phyloP scores from a whole-genome alignment of 257 asterid species.

The Nicotiana tomentosiformis region DNA sequence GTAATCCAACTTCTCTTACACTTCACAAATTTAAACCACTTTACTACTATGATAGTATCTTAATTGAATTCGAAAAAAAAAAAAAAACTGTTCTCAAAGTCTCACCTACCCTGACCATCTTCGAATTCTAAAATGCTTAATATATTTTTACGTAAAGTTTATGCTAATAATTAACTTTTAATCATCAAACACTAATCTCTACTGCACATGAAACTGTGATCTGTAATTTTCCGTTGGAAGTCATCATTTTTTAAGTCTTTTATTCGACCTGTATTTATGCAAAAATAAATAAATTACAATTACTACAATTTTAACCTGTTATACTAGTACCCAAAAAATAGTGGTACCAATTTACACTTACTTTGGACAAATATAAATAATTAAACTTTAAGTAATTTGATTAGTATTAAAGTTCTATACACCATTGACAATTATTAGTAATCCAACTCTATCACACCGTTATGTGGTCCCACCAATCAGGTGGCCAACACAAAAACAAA shows the following conservation, averaged over 20 bases:
- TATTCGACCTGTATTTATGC: background rate
- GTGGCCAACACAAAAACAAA: background rate
- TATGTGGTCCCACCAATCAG: slow-evolving; percentile 1
- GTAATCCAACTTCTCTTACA: too few species aligned
- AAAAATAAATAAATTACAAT: too few species aligned
- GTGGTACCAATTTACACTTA: background rate
- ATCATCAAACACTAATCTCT: background rate
- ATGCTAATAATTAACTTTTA: background rate
- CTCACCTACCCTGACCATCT: background rate
- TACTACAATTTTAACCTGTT: background rate
- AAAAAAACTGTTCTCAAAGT: background rate
- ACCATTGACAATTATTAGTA: background rate
- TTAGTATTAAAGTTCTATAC: background rate
- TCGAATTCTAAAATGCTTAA: background rate
- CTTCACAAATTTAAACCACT: too few species aligned
- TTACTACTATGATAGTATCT: too few species aligned
- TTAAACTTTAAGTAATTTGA: background rate
- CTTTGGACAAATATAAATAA: too few species aligned
- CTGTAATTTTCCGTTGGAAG: too few species aligned
- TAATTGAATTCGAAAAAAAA: too few species aligned
- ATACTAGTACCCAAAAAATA: background rate
- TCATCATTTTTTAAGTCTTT: too few species aligned
- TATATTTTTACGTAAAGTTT: background rate
- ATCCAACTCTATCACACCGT: background rate
- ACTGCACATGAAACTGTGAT: background rate